Evolutionary conservation across 2,329 filamentous ascomycete genomes (phyloP).

Genomic region (Beauveria sp.): DNA sequence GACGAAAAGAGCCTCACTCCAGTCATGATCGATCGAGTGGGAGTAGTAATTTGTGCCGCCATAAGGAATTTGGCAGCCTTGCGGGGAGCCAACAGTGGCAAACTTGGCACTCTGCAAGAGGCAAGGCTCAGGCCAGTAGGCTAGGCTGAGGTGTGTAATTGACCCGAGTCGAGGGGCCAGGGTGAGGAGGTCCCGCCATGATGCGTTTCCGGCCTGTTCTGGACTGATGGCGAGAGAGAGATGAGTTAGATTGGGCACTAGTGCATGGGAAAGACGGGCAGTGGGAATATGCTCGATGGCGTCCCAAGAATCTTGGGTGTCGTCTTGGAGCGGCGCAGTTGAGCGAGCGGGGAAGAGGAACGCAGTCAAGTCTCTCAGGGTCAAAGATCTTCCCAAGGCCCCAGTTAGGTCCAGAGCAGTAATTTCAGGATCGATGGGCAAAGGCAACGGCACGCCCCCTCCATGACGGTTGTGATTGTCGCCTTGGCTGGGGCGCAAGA

Average conservation of each 20-base stretch:
- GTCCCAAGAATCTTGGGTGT: conserved; percentile 49
- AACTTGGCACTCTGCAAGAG: conserved; percentile 47
- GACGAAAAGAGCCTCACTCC: conserved; percentile 49
- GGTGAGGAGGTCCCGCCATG: conserved; percentile 51
- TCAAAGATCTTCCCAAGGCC: conserved; percentile 42
- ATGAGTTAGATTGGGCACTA: conserved; percentile 53
- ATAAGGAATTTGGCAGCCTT: conserved; percentile 40
- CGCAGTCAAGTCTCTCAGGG: conserved; percentile 43
- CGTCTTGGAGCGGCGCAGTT: conserved; percentile 15
- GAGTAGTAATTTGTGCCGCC: conserved; percentile 50
- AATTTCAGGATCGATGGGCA: conserved; percentile 21
- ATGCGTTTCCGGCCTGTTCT: conserved; percentile 26
- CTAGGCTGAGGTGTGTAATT: conserved; percentile 54
- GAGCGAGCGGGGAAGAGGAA: conserved; percentile 38
- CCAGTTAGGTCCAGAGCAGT: conserved; percentile 47
- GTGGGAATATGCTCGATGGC: conserved; percentile 22
- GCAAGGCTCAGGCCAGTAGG: conserved; percentile 54
- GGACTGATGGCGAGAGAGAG: conserved; percentile 48
- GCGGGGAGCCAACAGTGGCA: conserved; percentile 37
- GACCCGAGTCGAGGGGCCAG: conserved; percentile 45
- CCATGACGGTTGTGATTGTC: conserved; percentile 15
- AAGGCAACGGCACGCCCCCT: not conserved
- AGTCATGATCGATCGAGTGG: conserved; percentile 50
- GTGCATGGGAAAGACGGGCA: conserved; percentile 23
- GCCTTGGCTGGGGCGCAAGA: conserved; percentile 27